These are phyloP conservation scores for Fusarium pseudograminearum DNA, from an alignment of 2,329 filamentous ascomycete genomes.

Conservation along the genomic window DNA sequence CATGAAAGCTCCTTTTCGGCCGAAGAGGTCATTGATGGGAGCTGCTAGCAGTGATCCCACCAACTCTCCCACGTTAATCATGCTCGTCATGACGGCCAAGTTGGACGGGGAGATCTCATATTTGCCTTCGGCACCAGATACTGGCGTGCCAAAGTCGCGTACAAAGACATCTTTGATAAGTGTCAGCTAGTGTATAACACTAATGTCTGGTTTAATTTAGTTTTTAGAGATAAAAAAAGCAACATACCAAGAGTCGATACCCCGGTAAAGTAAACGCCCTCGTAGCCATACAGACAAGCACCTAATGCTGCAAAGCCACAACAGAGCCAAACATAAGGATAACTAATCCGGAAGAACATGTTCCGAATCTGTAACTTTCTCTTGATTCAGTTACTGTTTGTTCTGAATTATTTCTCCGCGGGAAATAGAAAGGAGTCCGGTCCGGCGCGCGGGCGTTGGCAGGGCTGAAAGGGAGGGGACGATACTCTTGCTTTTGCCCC, in stretches of 20 bases:
- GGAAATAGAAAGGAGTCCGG: conserved; percentile 1
- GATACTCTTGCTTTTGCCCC: background rate
- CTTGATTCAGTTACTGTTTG: conserved; percentile 36
- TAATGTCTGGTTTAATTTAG: background rate
- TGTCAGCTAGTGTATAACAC: background rate
- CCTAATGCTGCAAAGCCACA: conserved; percentile 54
- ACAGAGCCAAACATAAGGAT: conserved; percentile 50
- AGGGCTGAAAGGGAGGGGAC: conserved; percentile 26
- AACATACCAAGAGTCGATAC: conserved; percentile 50
- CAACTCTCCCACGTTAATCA: conserved; percentile 56
- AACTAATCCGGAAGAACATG: conserved; percentile 20
- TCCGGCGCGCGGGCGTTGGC: conserved; percentile 7
- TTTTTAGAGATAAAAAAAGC: background rate
- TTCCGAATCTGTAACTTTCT: background rate
- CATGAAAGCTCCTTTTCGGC: conserved; percentile 51
- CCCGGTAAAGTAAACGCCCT: conserved; percentile 53
- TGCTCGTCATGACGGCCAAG: conserved; percentile 51
- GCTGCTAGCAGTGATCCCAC: conserved; percentile 53
- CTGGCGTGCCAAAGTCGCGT: conserved; percentile 49
- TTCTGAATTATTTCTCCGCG: background rate
- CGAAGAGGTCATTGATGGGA: conserved; percentile 53
- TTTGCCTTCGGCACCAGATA: conserved; percentile 41
- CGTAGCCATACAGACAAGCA: conserved; percentile 55
- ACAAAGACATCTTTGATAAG: conserved; percentile 49
- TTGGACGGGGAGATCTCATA: conserved; percentile 46